phyloP scores from a whole-genome alignment of 352 stramenopile species.

The Globisporangium megalacanthum region DNA sequence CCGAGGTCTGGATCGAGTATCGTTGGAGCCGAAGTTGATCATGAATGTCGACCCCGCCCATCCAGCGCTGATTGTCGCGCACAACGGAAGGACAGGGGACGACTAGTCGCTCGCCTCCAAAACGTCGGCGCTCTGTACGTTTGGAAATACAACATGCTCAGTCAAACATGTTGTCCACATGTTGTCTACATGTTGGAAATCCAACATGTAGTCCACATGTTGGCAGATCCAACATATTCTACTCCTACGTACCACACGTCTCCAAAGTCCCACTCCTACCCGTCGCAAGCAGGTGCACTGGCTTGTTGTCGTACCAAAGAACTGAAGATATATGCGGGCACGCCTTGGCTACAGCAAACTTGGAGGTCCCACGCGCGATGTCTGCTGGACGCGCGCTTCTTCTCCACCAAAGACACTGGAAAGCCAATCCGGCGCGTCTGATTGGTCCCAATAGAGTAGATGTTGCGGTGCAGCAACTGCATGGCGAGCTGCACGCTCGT shows the following conservation, averaged over 20 bases:
- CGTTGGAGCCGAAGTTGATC: not conserved
- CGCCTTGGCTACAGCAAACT: not conserved
- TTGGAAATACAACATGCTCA: too few relatives aligned
- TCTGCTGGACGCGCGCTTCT: not conserved
- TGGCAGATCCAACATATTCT: not conserved
- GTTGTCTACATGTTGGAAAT: too few relatives aligned
- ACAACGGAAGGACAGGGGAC: not conserved
- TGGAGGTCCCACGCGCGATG: too few relatives aligned
- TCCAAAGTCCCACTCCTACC: not conserved
- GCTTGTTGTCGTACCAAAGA: not conserved
- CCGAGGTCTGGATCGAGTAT: not conserved
- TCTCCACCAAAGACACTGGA: not conserved
- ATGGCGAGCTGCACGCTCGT: not conserved
- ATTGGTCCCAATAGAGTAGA: not conserved
- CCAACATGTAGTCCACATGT: not conserved
- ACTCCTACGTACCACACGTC: not conserved
- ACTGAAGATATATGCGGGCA: not conserved
- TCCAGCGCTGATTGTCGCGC: not conserved
- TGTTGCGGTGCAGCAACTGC: too few relatives aligned
- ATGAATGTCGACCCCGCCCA: slow-evolving; percentile 2
- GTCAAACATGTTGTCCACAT: too few relatives aligned
- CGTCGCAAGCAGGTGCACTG: not conserved
- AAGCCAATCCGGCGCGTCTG: not conserved
- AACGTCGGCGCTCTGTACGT: not conserved
- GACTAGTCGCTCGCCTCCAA: not conserved